Evolutionary conservation across 768 basidiomycete species (phyloP), one percentile per base, ranked within the genome.

Genomic region (Leucocoprinus leucothites): DNA sequence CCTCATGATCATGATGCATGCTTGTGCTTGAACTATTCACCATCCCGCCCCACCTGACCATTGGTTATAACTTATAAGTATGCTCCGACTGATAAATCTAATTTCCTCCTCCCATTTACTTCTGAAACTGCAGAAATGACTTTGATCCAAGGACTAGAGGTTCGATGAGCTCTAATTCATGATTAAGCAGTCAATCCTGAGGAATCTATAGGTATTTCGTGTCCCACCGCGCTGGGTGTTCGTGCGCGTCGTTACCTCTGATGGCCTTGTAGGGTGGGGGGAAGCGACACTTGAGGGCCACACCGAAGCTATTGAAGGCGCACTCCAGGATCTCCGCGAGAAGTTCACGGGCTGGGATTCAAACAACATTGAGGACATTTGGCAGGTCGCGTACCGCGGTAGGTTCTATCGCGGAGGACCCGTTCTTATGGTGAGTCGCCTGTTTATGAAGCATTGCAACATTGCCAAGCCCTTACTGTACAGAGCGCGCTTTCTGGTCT

Each of bases 161-260:
- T 53, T 8, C 38, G 16, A 3, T 13, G 16, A n/a, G 14, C 38
- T 11, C 9, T 11, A 38, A 38, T 13, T n/a, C 9, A n/a, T n/a
- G 3, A 38, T n/a, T 3, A n/a, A 38, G 38, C 9, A 38, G 38
- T 34, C 31, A n/a, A n/a, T 34, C 31, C 16, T n/a, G 16, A n/a
- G 4, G 38, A 38, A 13, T 13, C 3, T n/a, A 5, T 61, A 83
- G 80, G 69, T 74, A 9, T 88, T 90, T 68, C 83, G 84, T 57
- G 73, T 89, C n/a, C 81, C 82, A 14, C 86, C 86, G 0, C 75
- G 85, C 34, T 88, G 87, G 87, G 71, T 90, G 3, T 87, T 89
- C 61, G 82, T 88, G 24, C 78, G 85, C 7, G 77, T 88, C n/a
- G 81, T 82, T 60, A 87, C 85, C 0, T 72, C 74, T 3, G 77